Percentiles rank a stretch among this genome's conserved stretches.
phyloP scores from a whole-genome alignment of 257 asterid genomes.

The Solanum arcanum region DNA sequence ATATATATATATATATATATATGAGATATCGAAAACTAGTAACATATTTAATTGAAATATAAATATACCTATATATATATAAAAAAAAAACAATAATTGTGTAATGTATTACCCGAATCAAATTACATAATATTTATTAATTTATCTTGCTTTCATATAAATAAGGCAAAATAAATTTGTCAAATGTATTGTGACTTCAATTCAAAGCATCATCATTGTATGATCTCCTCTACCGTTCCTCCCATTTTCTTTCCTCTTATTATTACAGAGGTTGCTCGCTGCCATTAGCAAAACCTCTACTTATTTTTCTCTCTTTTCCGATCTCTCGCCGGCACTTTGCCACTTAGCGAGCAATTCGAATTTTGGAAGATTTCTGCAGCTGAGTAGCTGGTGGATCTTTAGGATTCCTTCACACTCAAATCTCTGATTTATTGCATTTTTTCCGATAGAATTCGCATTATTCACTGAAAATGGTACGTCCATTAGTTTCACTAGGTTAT shows the following conservation, averaged over 20 bases:
- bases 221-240: not conserved
- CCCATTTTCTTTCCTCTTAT: not conserved
- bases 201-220: conserved; percentile 3
- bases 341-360: not conserved
- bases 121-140: not conserved
- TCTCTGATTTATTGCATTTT: not conserved
- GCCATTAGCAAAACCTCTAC: conserved; percentile 13
- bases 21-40: not conserved
- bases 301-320: not conserved
- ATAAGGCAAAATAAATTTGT: not conserved
- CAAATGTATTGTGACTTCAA: not conserved
- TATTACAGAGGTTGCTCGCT: conserved; percentile 8
- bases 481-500: not conserved
- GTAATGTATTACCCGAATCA: not conserved
- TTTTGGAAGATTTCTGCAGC: not conserved
- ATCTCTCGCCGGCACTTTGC: not conserved
- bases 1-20: no score
- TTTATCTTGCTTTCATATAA: not conserved
- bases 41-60: not conserved
- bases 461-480: not conserved
- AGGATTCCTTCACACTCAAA: not conserved
- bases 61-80: no score
- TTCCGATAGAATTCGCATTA: not conserved
- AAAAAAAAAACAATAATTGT: not conserved
- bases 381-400: not conserved